Evolutionary conservation across 768 basidiomycete species (phyloP).

Genomic region (Lanmaoa rubissima): DNA sequence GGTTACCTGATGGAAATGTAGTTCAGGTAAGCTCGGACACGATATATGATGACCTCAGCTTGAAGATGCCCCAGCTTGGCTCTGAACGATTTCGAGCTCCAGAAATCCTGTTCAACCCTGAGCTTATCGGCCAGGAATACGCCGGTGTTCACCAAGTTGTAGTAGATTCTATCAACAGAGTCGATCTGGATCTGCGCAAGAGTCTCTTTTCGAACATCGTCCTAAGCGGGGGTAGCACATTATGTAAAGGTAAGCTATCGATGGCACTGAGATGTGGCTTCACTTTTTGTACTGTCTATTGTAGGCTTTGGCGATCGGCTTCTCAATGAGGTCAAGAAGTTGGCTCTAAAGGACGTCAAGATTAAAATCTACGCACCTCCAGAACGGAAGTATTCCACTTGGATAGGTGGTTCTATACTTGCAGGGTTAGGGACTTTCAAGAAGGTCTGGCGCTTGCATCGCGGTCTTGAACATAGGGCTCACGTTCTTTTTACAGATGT

Average conservation of each 20-base stretch:
- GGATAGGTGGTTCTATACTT: conserved; percentile 96
- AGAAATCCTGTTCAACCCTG: conserved; percentile 97
- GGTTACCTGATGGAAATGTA: conserved; percentile 91
- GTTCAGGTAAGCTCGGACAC: conserved; percentile 63
- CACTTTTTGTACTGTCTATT: conserved; percentile 4
- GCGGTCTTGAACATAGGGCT: neutral
- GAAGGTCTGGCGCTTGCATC: conserved; percentile 54
- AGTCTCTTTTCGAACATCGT: conserved; percentile 96
- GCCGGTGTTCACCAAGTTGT: conserved; percentile 97
- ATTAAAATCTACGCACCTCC: conserved; percentile 99
- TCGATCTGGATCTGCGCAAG: conserved; percentile 95
- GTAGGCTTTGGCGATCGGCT: conserved; percentile 94
- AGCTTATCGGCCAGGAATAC: conserved; percentile 93
- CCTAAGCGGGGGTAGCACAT: conserved; percentile 92
- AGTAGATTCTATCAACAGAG: conserved; percentile 95
- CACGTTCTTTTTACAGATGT: conserved; percentile 66
- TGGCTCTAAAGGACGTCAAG: conserved; percentile 94
- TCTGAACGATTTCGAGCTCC: conserved; percentile 95
- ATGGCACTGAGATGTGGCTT: conserved; percentile 18
- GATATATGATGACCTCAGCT: conserved; percentile 11
- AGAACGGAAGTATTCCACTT: conserved; percentile 97
- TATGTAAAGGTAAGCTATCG: conserved; percentile 74
- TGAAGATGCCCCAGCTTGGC: conserved; percentile 62
- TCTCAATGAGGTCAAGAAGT: conserved; percentile 93
- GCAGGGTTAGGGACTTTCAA: conserved; percentile 97